These are phyloP conservation scores for Pelargonium citronellum DNA, from an alignment of 441 rosid species.

Conservation along the genomic window DNA sequence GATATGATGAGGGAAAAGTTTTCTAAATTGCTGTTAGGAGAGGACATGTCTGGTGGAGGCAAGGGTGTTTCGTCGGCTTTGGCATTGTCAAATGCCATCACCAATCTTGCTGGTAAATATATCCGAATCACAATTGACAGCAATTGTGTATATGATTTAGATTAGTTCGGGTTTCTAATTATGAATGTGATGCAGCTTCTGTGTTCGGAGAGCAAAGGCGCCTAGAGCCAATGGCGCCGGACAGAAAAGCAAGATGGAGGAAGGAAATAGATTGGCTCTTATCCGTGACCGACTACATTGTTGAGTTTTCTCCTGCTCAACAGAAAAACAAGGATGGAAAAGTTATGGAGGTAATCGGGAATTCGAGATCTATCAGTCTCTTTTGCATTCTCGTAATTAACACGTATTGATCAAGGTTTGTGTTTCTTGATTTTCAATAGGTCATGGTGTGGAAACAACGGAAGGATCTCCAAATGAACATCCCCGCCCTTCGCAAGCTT, in stretches of 20 bases:
- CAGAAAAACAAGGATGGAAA: slow-evolving; percentile 70
- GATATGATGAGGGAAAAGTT: slow-evolving; percentile 82
- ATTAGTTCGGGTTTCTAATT: too few relatives aligned
- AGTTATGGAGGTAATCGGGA: slow-evolving; percentile 60
- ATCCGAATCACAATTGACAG: too few relatives aligned
- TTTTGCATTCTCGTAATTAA: neutral
- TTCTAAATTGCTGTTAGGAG: slow-evolving; percentile 80
- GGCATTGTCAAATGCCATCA: slow-evolving; percentile 85
- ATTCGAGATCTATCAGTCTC: neutral
- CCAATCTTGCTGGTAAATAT: slow-evolving; percentile 69
- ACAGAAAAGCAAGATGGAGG: slow-evolving; percentile 69
- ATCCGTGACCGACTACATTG: slow-evolving; percentile 74
- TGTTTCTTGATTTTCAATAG: slow-evolving; percentile 25
- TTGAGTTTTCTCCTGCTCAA: slow-evolving; percentile 72
- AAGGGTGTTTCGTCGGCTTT: slow-evolving; percentile 93
- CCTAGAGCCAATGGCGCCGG: slow-evolving; percentile 73
- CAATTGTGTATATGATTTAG: too few relatives aligned
- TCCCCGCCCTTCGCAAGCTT: slow-evolving; percentile 75
- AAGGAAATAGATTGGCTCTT: slow-evolving; percentile 77
- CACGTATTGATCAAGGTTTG: neutral
- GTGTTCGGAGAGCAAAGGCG: slow-evolving; percentile 74
- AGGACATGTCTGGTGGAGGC: slow-evolving; percentile 98
- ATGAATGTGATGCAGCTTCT: slow-evolving; percentile 44
- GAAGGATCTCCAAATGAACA: slow-evolving; percentile 72
- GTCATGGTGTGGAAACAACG: slow-evolving; percentile 64